Evolutionary conservation across 1,139 yeast species (phyloP).

Genomic region (Protomyces pachydermus): DNA sequence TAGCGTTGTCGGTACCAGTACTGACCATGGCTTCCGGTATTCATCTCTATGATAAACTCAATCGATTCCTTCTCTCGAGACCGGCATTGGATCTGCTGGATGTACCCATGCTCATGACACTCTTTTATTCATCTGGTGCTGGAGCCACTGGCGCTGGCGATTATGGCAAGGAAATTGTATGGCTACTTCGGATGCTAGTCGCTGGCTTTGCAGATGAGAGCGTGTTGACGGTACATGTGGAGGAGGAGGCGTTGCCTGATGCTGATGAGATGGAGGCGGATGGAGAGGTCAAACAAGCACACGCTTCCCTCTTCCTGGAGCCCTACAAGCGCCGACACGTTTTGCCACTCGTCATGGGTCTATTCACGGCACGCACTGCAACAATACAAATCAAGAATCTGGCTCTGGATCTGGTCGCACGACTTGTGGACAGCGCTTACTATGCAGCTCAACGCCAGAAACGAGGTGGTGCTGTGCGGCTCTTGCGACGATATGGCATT

Average conservation of each 20-base stretch:
- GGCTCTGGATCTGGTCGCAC: neutral
- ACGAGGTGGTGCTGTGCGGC: neutral
- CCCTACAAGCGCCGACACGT: conserved; percentile 22
- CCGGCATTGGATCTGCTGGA: conserved; percentile 28
- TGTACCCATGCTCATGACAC: conserved; percentile 28
- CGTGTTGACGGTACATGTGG: neutral
- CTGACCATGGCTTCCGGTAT: conserved; percentile 27
- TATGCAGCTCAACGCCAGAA: neutral
- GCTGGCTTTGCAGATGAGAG: conserved; percentile 19
- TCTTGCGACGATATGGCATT: neutral
- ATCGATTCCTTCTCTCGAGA: conserved; percentile 28
- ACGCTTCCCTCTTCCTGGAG: neutral
- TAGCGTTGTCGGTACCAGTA: conserved; percentile 19
- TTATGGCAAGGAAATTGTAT: conserved; percentile 25
- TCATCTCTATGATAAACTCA: conserved; percentile 27
- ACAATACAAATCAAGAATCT: conserved; percentile 1
- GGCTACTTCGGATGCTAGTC: conserved; percentile 26
- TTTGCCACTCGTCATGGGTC: conserved; percentile 15
- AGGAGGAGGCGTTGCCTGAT: neutral
- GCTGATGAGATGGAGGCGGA: neutral
- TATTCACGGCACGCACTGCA: conserved; percentile 10
- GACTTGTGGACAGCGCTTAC: neutral
- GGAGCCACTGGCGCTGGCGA: neutral
- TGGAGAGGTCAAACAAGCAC: neutral
- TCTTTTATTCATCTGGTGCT: conserved; percentile 12